Base-by-base conservation (phyloP, 768 basidiomycete species). In the Phanerochaete sordida region DNA sequence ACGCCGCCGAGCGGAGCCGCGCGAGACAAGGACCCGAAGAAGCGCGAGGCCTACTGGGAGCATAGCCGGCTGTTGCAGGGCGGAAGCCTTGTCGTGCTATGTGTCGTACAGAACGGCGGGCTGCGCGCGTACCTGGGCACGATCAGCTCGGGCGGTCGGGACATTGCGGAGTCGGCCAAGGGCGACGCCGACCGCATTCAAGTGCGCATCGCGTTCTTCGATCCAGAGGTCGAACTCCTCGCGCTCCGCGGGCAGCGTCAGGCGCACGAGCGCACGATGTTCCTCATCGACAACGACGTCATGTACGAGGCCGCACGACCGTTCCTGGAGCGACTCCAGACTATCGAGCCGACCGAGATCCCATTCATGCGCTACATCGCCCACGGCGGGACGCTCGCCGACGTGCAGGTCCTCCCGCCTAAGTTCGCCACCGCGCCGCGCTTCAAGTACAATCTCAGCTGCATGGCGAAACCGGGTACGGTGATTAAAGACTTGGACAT, bases 251-350 rank as follows among this genome's bases (percentile, higher is more conserved):
- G 63, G 27, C 67, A 63, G 57, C 39, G 39, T 9, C 46, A 65
- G 35, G 59, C 64, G 56, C 54, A 49, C 39, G 60, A 59, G 57
- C 13, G 55, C 57, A n/a, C 59, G 26, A 24, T 55, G 26, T 64
- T 52, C 28, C 72, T 90, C 24, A 72, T 90, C 15, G 88, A 90
- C 60, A 77, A 82, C 0, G 79, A 82, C 0, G 81, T 90, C 58
- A 81, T 90, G 81, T 88, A 81, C 60, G 88, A 88, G 60, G 76
- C 85, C 0, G 80, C 87, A 33, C 76, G 85, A 7, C 89, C 89
- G 0, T 90, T 90, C 73, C 75, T 91, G 15, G 78, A 86, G 59
- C 78, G 82, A 0, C 75, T 91, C 3, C 76, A 82, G 61, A 54
- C 58, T 21, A 71, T 74, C 1, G 86, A 85, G 56, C 86, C 89